Base-by-base conservation (phyloP, 176 grass and related monocot genomes). In the Hordeum marinum region DNA sequence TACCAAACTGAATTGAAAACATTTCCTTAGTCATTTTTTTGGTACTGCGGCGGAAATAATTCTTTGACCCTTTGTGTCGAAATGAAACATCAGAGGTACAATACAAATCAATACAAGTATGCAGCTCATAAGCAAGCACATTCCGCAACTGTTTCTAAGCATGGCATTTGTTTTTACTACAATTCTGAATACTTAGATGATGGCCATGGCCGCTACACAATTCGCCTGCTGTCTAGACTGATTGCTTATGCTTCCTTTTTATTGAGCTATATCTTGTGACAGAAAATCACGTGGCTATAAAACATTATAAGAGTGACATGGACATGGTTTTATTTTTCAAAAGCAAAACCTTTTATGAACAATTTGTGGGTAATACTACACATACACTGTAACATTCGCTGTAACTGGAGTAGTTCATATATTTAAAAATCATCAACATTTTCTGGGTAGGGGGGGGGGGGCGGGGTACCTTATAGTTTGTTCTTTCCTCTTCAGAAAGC, bases 401-500 rank as follows among this genome's bases (percentile, higher is more conserved):
- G 46, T 59, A 85, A 37, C 54, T 37, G 36, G 0, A 87, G 34
- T 57, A 75, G 54, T 76, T 41, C 75, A 37, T 41, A 52, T 9
- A 20, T 75, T 54, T 18, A 42, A 65, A 62, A 39, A 72, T 20
- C 20, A 26, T 25, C 21, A 54, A 80, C 23, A 26, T 5, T 63
- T 64, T 26, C 37, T 52, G 14, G 48, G n/a, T 50, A 12, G 43
- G 42, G 42, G 42, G 11, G 12, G 35, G 35, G 35, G 43, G 43
- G 12, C 13, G 46, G 48, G 48, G 74, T 84, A 98, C 95, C 92
- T 93, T 76, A 82, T 93, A 87, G 25, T 81, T 95, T 71, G 61
- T 77, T 78, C 81, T 91, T 80, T 95, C 91, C 87, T 94, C 88
- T 79, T 77, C 77, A 41, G 93, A 90, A 79, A 98, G 91, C 71